Percentiles rank a stretch among this genome's conserved stretches.
These are phyloP conservation scores for Teratosphaeria zuluensis DNA, from an alignment of 2,329 filamentous ascomycete genomes.

Conservation along the genomic window DNA sequence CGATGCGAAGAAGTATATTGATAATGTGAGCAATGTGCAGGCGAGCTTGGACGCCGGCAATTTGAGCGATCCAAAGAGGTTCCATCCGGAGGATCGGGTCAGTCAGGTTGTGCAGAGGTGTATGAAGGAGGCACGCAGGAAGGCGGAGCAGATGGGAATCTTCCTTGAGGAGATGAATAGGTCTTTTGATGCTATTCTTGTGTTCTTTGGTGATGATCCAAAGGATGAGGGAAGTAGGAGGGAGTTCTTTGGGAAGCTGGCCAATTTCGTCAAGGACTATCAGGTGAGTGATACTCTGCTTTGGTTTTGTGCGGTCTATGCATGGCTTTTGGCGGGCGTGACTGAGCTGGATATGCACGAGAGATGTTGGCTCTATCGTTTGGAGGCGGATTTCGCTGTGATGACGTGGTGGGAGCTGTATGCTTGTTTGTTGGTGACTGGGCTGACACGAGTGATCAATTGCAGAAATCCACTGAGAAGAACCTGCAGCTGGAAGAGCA, in stretches of 20 bases:
- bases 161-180: constrained; percentile 89
- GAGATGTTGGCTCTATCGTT: too few relatives aligned
- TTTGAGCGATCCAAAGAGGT: constrained; percentile 90
- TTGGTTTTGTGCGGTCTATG: not conserved
- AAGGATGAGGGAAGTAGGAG: constrained; percentile 83
- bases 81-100: constrained; percentile 94
- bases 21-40: constrained; percentile 91
- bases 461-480: constrained; percentile 78
- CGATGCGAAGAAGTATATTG: constrained; percentile 86
- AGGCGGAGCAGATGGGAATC: constrained; percentile 89
- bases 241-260: constrained; percentile 92
- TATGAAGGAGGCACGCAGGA: constrained; percentile 94
- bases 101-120: constrained; percentile 79
- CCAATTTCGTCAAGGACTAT: constrained; percentile 84
- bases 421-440: constrained; percentile 1
- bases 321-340: not conserved
- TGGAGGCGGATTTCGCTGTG: too few relatives aligned
- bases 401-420: too few relatives aligned
- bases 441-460: not conserved
- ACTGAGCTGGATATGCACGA: too few relatives aligned
- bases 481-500: constrained; percentile 76
- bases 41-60: constrained; percentile 86
- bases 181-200: constrained; percentile 90
- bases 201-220: constrained; percentile 91
- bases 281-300: constrained; percentile 46